A percentile compares a stretch with the other conserved stretches of the same genome.
Evolutionary conservation across 345 rosid genomes (phyloP).

Genomic region (Corchorus olitorius): DNA sequence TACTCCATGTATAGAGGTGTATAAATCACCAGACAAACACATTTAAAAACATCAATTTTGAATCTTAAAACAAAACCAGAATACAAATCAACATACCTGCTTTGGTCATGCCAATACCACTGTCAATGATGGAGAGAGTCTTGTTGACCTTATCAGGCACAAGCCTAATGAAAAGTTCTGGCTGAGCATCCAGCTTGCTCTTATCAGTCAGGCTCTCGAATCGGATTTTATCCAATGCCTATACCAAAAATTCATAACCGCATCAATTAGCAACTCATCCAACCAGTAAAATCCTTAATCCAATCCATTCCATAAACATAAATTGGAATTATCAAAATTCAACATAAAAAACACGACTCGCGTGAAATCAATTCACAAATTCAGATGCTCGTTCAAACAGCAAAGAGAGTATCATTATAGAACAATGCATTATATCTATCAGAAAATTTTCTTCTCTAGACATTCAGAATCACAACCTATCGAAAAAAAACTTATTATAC

Average conservation of each 20-base stretch:
- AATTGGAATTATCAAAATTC: neutral
- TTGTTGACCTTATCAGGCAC: constrained; percentile 78
- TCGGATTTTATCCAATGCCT: constrained; percentile 88
- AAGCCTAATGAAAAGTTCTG: constrained; percentile 73
- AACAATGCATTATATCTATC: no score
- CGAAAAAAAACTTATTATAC: neutral
- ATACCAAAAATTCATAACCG: neutral
- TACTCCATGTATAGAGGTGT: no score
- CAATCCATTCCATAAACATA: neutral
- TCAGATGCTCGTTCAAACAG: neutral
- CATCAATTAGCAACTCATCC: neutral
- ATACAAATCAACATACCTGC: constrained; percentile 42
- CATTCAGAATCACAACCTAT: neutral
- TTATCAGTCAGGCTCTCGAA: constrained; percentile 80
- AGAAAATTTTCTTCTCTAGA: neutral
- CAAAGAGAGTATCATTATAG: neutral
- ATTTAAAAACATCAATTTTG: neutral
- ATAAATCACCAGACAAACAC: neutral
- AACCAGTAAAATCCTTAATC: neutral
- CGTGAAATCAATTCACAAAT: neutral
- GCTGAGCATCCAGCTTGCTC: constrained; percentile 87
- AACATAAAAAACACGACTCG: neutral
- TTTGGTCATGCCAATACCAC: constrained; percentile 89
- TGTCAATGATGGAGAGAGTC: constrained; percentile 72
- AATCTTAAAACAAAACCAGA: neutral